These are phyloP conservation scores for Fonsecaea pugnacius DNA, from an alignment of 2,329 filamentous ascomycete genomes.

Conservation along the genomic window DNA sequence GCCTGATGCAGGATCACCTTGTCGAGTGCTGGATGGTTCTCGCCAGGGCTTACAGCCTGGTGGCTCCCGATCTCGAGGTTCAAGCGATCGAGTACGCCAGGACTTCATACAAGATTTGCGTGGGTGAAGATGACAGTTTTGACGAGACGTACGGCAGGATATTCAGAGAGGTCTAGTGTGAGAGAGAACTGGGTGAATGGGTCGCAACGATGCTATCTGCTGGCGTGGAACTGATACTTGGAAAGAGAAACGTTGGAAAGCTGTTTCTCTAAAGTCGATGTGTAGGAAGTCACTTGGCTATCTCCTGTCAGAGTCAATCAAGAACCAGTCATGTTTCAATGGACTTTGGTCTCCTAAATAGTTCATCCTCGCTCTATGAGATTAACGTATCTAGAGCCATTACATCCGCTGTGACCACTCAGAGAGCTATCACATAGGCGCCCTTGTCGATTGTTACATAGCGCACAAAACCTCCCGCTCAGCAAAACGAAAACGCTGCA, in stretches of 20 bases:
- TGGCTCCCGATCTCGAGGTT: neutral
- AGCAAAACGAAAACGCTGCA: too few species aligned
- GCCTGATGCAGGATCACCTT: neutral
- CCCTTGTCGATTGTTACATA: neutral
- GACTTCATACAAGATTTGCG: neutral
- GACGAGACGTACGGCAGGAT: neutral
- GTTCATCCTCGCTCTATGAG: neutral
- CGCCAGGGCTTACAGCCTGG: neutral
- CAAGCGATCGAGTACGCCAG: neutral
- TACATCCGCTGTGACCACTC: neutral
- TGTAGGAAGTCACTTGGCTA: neutral
- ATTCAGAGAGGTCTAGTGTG: neutral
- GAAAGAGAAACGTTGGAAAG: neutral
- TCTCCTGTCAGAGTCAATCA: neutral
- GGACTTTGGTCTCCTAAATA: neutral
- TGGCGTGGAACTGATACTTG: neutral
- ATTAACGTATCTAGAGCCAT: neutral
- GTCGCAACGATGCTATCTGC: neutral
- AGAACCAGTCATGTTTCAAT: neutral
- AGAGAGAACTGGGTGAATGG: neutral
- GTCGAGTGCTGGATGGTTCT: neutral
- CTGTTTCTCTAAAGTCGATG: neutral
- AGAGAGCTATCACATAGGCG: neutral
- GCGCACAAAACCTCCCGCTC: neutral
- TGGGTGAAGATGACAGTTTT: neutral